Base-by-base conservation (phyloP, 805 yeast genomes). In the Candida tibetensis region DNA sequence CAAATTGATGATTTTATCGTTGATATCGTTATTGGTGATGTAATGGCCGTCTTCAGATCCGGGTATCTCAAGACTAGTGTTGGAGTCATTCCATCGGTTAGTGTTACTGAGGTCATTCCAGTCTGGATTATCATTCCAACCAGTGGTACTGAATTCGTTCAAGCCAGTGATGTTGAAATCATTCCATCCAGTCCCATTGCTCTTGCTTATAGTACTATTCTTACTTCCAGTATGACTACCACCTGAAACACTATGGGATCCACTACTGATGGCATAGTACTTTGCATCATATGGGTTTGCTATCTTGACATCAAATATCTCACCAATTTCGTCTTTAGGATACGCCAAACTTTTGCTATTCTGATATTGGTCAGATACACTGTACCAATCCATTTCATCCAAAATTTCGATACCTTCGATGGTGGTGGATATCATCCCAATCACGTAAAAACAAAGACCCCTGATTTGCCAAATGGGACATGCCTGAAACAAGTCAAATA, bases 351-450 rank as follows among this genome's bases (percentile, higher is more conserved):
- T 30, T n/a, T 32, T 35, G 17, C 48, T 43, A 7, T 28, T 36
- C 16, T 38, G 22, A 16, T 46, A 44, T n/a, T 40, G 23, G 28
- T 46, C 45, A 21, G 33, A 33, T 6, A 42, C 44, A 12, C 41
- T 44, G 3, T 45, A 40, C 97, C 97, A 91, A 1, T 81, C 81
- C 37, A 74, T 66, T 49, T 88, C 95, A 53, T 87, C 95, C 39
- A 90, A 64, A 12, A 89, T 78, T 53, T 90, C 97, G 16, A 81
- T 72, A 0, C 98, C 98, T 51, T 86, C 88, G 12, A 64, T 66
- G 0, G 95, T 86, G 16, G 72, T 71, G 0, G 93, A 70, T 17
- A 89, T 68, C 46, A 86, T 68, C 0, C 96, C 96, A 23, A 91
- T 61, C 0, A 79, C 85, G 48, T 76, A 85, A 48, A 84, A 85